Evolutionary conservation across 2,329 filamentous ascomycete species (phyloP).

Genomic region (Aspergillus ibericus): DNA sequence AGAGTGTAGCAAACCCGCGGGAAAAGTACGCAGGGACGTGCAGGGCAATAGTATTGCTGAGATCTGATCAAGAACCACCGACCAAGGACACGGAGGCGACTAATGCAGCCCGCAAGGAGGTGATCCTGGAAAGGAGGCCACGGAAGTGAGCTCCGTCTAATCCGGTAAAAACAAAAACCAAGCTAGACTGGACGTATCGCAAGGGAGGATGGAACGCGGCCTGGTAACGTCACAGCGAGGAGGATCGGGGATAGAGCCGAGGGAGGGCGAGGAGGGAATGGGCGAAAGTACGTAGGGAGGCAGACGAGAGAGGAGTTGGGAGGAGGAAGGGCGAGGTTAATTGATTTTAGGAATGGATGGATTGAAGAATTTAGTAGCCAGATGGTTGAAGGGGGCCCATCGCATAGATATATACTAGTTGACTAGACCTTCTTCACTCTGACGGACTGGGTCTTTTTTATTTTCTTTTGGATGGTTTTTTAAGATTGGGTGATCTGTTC

Average conservation of each 20-base stretch:
- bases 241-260: conserved; percentile 12
- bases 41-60: conserved; percentile 14
- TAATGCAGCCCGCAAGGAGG: conserved; percentile 37
- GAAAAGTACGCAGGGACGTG: conserved; percentile 15
- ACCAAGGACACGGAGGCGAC: conserved; percentile 23
- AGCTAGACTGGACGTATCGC: conserved; percentile 21
- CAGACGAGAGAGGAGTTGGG: conserved; percentile 9
- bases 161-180: conserved; percentile 19
- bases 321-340: conserved; percentile 19
- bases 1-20: conserved; percentile 8
- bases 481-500: conserved; percentile 8
- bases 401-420: conserved; percentile 34
- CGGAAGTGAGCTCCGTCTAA: conserved; percentile 24
- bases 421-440: conserved; percentile 1
- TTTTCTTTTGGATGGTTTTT: conserved; percentile 15
- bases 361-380: conserved; percentile 27
- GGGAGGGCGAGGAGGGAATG: conserved; percentile 16
- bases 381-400: conserved; percentile 30
- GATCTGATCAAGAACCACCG: conserved; percentile 20
- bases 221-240: conserved; percentile 22
- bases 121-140: conserved; percentile 32
- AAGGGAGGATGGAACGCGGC: conserved; percentile 23
- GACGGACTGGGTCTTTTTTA: not conserved
- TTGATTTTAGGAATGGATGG: conserved; percentile 20
- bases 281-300: conserved; percentile 16